Conservation (phyloP, 352 stramenopile genomes). For the Pythium phragmiticola region DNA sequence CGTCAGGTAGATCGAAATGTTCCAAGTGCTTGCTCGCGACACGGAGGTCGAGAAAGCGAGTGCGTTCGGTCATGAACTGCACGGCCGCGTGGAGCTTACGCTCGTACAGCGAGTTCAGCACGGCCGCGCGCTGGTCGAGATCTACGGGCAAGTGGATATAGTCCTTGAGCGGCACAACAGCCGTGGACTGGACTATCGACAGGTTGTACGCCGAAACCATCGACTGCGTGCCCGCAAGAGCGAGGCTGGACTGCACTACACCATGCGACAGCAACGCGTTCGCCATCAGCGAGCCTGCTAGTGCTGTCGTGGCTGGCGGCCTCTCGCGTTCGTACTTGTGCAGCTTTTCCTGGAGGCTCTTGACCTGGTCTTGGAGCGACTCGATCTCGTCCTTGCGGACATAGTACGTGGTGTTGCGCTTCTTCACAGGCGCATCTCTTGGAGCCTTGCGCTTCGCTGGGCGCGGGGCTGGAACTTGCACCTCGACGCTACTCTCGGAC, state of each 20-base stretch:
- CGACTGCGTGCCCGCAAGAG: slow-evolving; percentile 11
- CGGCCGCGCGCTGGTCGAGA: not conserved
- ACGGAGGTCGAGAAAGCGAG: slow-evolving; percentile 6
- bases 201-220: slow-evolving; percentile 17
- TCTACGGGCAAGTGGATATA: slow-evolving; percentile 19
- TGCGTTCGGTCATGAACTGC: slow-evolving; percentile 12
- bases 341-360: slow-evolving; percentile 13
- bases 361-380: slow-evolving; percentile 16
- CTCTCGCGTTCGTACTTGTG: not conserved
- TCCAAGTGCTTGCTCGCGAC: not conserved
- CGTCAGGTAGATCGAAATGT: slow-evolving; percentile 2
- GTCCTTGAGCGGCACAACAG: not conserved
- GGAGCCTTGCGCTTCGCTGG: not conserved
- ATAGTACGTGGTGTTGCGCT: slow-evolving; percentile 29
- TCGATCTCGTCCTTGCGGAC: slow-evolving; percentile 24
- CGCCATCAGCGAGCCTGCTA: not conserved
- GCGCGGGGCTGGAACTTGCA: not conserved
- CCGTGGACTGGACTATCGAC: not conserved
- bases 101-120: not conserved
- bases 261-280: not conserved
- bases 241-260: not conserved
- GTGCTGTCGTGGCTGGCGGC: not conserved
- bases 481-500: not conserved
- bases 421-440: not conserved
- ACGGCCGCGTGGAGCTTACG: slow-evolving; percentile 5